These are phyloP conservation scores for Friedmanniomyces simplex DNA, from an alignment of 495 filamentous ascomycete species.

Conservation along the genomic window DNA sequence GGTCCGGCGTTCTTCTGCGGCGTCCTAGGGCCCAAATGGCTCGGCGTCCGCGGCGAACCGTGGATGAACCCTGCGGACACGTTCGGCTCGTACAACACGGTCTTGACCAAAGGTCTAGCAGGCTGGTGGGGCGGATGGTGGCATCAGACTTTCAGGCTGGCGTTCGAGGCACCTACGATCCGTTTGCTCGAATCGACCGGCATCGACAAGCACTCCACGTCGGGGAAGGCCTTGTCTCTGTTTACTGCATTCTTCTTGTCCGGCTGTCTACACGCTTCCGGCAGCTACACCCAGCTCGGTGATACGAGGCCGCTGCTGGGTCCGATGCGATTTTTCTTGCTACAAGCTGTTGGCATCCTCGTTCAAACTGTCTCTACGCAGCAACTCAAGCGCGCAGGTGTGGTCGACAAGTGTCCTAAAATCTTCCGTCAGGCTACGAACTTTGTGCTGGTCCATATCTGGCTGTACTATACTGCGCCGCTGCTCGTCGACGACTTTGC, in stretches of 20 bases:
- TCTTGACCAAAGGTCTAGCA: slow-evolving; percentile 56
- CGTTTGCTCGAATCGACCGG: slow-evolving; percentile 36
- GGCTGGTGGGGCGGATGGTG: slow-evolving; percentile 80
- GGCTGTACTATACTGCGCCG: slow-evolving; percentile 31
- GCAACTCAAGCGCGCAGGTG: slow-evolving; percentile 9
- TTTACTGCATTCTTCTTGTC: slow-evolving; percentile 30
- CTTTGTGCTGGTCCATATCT: slow-evolving; percentile 29
- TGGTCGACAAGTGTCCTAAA: slow-evolving; percentile 18
- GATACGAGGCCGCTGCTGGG: slow-evolving; percentile 26
- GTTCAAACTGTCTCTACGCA: slow-evolving; percentile 15
- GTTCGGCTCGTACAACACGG: slow-evolving; percentile 46
- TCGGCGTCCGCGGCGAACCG: slow-evolving; percentile 30
- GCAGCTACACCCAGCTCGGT: slow-evolving; percentile 29
- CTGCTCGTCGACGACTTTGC: slow-evolving; percentile 34
- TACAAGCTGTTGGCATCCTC: slow-evolving; percentile 29
- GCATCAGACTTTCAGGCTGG: slow-evolving; percentile 77
- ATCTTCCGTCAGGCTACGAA: slow-evolving; percentile 18
- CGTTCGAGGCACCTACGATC: slow-evolving; percentile 48
- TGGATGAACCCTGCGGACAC: slow-evolving; percentile 46
- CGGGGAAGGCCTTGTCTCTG: slow-evolving; percentile 23
- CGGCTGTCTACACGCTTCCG: slow-evolving; percentile 32
- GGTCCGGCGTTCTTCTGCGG: slow-evolving; percentile 48
- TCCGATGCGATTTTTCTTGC: slow-evolving; percentile 32
- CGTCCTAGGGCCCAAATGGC: slow-evolving; percentile 36
- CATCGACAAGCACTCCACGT: slow-evolving; percentile 14